Base-by-base conservation (phyloP, 805 yeast species). In the Vanderwaltozyma tropicalis region DNA sequence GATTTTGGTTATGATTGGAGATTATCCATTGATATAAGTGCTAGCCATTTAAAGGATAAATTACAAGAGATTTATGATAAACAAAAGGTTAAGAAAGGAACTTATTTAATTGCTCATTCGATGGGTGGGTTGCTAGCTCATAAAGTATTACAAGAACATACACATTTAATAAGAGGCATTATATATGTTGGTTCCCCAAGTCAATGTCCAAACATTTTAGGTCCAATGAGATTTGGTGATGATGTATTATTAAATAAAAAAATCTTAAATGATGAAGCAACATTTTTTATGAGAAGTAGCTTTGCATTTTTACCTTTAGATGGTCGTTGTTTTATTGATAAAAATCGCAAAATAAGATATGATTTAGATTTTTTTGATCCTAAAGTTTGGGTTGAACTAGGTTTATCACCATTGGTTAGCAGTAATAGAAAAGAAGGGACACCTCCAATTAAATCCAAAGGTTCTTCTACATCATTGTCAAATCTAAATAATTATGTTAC, bases 1-100 rank as follows among this genome's bases (percentile, higher is more conserved):
- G 79, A 80, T 40, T 88, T 79, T 61, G 94, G 95, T n/a, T 88
- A 87, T 57, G 96, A 88, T 62, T 88, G 96, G 96, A 71, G 96
- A 49, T 59, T 87, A 5, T 76, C 88, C 6, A 68, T 76, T 2
- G 82, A 76, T 30, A 55, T 76, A 4, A 62, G 69, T 15, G 64
- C 82, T 11, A 53, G 61, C 6, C 68, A 76, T 43, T 62, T 88
- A n/a, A 61, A 59, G 25, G 58, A 67, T n/a, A 51, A 64, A 5
- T 61, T 85, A 20, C 54, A 62, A 16, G 35, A 50, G n/a, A 66
- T 71, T 32, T 55, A 64, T 10, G 50, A 59, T 19, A 49, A 52
- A 40, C 50, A 72, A 71, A 39, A 40, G 29, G 41, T 28, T 0
- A 75, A 74, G 14, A 71, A 71, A 42, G 86, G 83, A 11, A 70